These are phyloP conservation scores for Thymus mandschuricus DNA, from an alignment of 257 asterid species.

Conservation along the genomic window DNA sequence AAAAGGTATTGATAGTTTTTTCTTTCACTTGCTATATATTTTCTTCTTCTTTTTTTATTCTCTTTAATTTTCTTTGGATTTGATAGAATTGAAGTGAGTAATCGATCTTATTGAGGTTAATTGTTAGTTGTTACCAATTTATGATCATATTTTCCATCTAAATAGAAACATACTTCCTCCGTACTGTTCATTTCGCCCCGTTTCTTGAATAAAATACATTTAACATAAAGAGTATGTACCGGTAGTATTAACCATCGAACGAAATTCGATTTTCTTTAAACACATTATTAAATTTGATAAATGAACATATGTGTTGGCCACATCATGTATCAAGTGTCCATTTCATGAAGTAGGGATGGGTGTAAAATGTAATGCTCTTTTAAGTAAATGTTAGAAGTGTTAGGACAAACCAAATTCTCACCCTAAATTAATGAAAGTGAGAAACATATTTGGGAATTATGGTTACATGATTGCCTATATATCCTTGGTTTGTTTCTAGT, in stretches of 20 bases:
- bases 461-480: constrained; percentile 26
- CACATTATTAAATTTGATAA: neutral
- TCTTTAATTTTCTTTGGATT: constrained; percentile 29
- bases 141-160: constrained; percentile 26
- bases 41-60: neutral
- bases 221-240: too few species aligned
- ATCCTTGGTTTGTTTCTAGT: constrained; percentile 32
- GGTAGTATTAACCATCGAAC: neutral
- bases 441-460: constrained; percentile 17
- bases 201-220: too few species aligned
- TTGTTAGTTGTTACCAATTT: constrained; percentile 4
- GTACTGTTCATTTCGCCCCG: too few species aligned
- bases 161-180: neutral
- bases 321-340: constrained; percentile 23
- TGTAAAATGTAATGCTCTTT: constrained; percentile 11
- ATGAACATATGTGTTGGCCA: constrained; percentile 9
- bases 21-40: neutral
- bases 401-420: constrained; percentile 38
- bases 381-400: constrained; percentile 5
- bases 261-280: neutral
- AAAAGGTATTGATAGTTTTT: constrained; percentile 28
- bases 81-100: constrained; percentile 50
- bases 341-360: constrained; percentile 18
- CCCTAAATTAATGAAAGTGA: constrained; percentile 30
- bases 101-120: constrained; percentile 35